These are phyloP conservation scores for Hypoxylon rubiginosum DNA, from an alignment of 2,329 filamentous ascomycete species.

Conservation along the genomic window DNA sequence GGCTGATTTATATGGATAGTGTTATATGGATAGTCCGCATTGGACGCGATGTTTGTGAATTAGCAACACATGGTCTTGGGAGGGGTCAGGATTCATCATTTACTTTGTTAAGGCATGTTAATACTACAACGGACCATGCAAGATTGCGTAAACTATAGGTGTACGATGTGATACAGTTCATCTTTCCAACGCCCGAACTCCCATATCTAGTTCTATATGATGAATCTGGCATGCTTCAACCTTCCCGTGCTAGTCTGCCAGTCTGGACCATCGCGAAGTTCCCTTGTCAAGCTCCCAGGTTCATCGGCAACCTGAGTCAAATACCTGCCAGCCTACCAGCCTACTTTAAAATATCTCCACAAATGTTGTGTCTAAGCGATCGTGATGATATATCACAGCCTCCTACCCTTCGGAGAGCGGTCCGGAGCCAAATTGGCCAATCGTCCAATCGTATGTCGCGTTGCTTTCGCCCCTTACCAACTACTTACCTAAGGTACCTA, in stretches of 20 bases:
- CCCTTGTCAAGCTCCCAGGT: neutral
- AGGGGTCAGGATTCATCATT: constrained; percentile 1
- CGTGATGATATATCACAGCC: constrained; percentile 3
- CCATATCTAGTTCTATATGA: neutral
- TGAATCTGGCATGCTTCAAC: constrained; percentile 1
- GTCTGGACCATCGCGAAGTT: neutral
- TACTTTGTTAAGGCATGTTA: neutral
- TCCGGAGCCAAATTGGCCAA: constrained; percentile 18
- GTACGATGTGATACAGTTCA: constrained; percentile 10
- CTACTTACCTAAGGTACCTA: neutral
- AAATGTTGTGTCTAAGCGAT: constrained; percentile 13
- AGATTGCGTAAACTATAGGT: constrained; percentile 24
- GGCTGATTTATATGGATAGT: neutral
- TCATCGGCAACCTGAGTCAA: constrained; percentile 2
- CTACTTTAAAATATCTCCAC: constrained; percentile 10
- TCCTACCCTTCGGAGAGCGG: constrained; percentile 4
- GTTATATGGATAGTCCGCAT: constrained; percentile 9
- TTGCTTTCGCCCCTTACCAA: constrained; percentile 10
- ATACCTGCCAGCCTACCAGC: constrained; percentile 7
- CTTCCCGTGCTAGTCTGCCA: constrained; percentile 5
- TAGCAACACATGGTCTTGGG: neutral
- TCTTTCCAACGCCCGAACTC: neutral
- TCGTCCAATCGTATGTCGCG: constrained; percentile 24
- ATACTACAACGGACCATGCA: constrained; percentile 20
- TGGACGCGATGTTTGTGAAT: constrained; percentile 7